phyloP scores from a whole-genome alignment of 2,329 filamentous ascomycete genomes.

The Neonectria sp. region DNA sequence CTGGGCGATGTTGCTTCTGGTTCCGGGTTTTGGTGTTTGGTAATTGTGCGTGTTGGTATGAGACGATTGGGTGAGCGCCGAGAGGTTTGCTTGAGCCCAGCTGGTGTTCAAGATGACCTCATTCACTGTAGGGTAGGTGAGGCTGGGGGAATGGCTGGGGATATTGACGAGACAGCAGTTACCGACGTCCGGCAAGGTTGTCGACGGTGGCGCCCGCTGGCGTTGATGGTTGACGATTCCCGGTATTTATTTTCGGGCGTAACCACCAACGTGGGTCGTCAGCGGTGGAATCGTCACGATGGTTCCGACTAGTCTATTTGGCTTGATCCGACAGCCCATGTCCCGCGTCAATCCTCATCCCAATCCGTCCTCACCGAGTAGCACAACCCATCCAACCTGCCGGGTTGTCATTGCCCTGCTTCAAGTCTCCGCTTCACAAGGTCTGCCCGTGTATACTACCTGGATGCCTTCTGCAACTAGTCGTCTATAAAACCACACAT shows the following conservation, averaged over 20 bases:
- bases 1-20: background rate
- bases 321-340: background rate
- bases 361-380: conserved; percentile 33
- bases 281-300: conserved; percentile 20
- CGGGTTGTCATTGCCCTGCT: conserved; percentile 3
- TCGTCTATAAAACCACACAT: conserved; percentile 14
- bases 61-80: conserved; percentile 24
- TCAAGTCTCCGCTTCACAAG: background rate
- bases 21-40: background rate
- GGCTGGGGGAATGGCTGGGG: background rate
- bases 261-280: conserved; percentile 14
- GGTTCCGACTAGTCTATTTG: conserved; percentile 5
- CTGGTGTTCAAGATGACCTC: background rate
- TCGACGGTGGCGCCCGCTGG: background rate
- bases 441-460: background rate
- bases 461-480: background rate
- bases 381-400: background rate
- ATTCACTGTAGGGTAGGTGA: conserved; percentile 13
- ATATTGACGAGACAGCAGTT: background rate
- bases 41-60: conserved; percentile 21
- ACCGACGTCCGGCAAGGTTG: background rate
- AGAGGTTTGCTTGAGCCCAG: background rate
- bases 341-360: conserved; percentile 5
- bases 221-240: background rate
- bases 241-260: background rate